A percentile compares a stretch with the other conserved stretches of the same genome.
phyloP scores from a whole-genome alignment of 2,329 filamentous ascomycete species.

The Nigrograna mackinnonii region DNA sequence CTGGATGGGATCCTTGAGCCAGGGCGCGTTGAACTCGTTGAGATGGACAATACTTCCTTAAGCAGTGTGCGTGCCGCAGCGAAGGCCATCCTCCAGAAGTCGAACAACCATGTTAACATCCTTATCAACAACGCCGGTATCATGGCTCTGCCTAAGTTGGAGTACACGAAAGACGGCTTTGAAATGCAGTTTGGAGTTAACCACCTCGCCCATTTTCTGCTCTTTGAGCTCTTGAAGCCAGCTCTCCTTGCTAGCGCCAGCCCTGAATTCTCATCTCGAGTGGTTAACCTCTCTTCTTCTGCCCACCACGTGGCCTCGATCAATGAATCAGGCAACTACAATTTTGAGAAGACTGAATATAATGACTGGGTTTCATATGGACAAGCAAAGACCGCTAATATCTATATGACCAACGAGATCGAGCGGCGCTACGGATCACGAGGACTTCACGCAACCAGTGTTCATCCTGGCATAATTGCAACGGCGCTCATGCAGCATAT shows the following conservation, averaged over 20 bases:
- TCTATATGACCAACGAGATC: constrained; percentile 5
- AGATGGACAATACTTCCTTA: constrained; percentile 19
- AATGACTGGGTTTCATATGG: constrained; percentile 14
- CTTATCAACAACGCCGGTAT: constrained; percentile 23
- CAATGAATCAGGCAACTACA: constrained; percentile 1
- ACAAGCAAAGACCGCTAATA: constrained; percentile 16
- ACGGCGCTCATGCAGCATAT: constrained; percentile 4
- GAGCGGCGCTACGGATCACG: constrained; percentile 1
- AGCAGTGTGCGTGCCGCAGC: constrained; percentile 17
- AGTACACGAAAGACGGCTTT: constrained; percentile 37
- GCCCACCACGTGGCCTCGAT: not conserved
- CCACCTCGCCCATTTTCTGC: constrained; percentile 52
- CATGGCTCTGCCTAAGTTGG: not conserved
- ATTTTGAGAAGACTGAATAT: constrained; percentile 7
- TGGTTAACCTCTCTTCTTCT: constrained; percentile 46
- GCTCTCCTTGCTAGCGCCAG: constrained; percentile 41
- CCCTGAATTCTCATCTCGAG: constrained; percentile 47
- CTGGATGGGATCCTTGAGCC: constrained; percentile 15
- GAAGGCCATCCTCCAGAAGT: constrained; percentile 14
- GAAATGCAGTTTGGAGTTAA: constrained; percentile 49
- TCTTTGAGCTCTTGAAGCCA: constrained; percentile 10
- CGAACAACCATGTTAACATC: constrained; percentile 18
- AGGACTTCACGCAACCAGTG: constrained; percentile 5
- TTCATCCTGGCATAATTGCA: constrained; percentile 15
- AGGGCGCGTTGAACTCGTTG: constrained; percentile 13